Conservation (phyloP, 2,329 filamentous ascomycete species). For the Plenodomus biglobosus region DNA sequence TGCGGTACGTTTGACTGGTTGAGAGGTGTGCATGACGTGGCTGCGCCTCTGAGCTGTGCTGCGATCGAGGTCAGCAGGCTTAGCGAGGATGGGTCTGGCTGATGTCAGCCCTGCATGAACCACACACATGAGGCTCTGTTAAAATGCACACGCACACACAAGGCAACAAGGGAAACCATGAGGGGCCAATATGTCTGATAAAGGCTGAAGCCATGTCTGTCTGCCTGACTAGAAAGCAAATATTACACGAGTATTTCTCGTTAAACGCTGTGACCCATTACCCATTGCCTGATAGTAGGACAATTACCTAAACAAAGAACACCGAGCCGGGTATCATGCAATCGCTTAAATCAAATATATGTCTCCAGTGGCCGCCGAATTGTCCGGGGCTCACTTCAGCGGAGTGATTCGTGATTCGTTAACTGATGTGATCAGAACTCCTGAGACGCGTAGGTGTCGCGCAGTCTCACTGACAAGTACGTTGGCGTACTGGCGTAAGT, state of each 20-base stretch:
- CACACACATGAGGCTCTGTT: conserved; percentile 19
- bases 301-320: conserved; percentile 2
- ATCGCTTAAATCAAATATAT: neutral
- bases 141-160: conserved; percentile 5
- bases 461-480: neutral
- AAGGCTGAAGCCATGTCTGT: conserved; percentile 3
- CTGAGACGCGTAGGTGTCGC: neutral
- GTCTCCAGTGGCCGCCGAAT: neutral
- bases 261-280: conserved; percentile 1
- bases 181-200: conserved; percentile 3
- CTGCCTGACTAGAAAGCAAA: neutral
- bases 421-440: neutral
- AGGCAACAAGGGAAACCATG: neutral
- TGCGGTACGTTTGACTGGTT: neutral
- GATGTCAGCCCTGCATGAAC: conserved; percentile 15
- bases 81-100: conserved; percentile 4
- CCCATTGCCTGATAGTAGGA: conserved; percentile 1
- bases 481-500: neutral
- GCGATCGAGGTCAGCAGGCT: conserved; percentile 16
- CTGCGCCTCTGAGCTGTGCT: conserved; percentile 12
- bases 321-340: neutral
- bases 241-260: conserved; percentile 14
- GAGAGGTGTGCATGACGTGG: neutral
- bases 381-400: neutral
- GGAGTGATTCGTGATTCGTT: neutral